Conservation (phyloP, 345 rosid species). For the Murraya koenigii region DNA sequence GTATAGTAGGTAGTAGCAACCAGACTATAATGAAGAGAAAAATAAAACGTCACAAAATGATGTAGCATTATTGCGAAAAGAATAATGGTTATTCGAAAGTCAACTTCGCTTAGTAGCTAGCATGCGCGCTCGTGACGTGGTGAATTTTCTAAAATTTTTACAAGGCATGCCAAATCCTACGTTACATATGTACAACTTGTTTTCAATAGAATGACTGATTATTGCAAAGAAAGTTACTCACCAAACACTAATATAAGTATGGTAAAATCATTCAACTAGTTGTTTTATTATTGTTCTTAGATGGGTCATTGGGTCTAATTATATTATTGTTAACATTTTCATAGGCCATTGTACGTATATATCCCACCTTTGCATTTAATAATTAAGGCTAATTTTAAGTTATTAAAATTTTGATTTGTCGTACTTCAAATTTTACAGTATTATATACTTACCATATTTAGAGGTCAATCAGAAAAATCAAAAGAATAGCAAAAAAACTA, state of each 20-base stretch:
- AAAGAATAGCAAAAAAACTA: too few relatives aligned
- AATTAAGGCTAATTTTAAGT: not conserved
- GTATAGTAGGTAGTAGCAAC: not conserved
- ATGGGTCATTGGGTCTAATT: not conserved
- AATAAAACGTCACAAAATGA: not conserved
- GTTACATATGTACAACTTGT: not conserved
- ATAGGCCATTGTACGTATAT: not conserved
- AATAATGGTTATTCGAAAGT: not conserved
- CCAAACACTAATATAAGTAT: not conserved
- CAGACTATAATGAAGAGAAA: not conserved
- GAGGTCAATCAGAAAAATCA: too few relatives aligned
- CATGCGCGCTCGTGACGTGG: not conserved
- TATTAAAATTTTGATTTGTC: too few relatives aligned
- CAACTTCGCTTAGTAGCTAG: constrained; percentile 1
- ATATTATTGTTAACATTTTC: not conserved
- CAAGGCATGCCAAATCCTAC: not conserved
- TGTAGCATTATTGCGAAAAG: not conserved
- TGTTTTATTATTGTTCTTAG: not conserved
- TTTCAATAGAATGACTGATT: not conserved
- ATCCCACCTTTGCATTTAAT: not conserved
- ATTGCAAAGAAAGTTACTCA: not conserved
- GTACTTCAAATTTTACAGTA: too few relatives aligned
- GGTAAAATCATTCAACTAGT: not conserved
- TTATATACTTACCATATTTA: too few relatives aligned
- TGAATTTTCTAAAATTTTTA: not conserved